phyloP scores from a whole-genome alignment of 371 early-diverging fungal genomes.

The Batkoa obscura region DNA sequence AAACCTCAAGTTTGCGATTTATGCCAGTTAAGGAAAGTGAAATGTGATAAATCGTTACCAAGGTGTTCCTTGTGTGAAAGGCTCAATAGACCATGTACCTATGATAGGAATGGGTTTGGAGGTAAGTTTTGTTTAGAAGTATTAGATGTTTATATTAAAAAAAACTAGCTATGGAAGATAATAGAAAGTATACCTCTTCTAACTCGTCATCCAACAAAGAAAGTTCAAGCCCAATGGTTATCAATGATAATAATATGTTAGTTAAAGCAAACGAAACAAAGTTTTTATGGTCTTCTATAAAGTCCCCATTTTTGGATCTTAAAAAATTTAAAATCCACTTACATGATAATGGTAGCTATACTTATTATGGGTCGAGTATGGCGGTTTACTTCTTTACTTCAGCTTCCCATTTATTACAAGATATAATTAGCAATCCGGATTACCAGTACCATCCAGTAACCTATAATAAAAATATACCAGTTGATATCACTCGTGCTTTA shows the following conservation, averaged over 20 bases:
- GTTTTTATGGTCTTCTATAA: background rate
- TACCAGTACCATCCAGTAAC: background rate
- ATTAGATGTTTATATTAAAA: background rate
- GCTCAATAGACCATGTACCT: slow-evolving; percentile 3
- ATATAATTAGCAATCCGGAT: background rate
- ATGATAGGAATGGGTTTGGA: slow-evolving; percentile 4
- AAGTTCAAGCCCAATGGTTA: background rate
- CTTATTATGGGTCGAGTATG: background rate
- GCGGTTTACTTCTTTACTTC: background rate
- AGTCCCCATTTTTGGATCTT: background rate
- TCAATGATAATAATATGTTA: background rate
- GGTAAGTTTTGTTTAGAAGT: background rate
- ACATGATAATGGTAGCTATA: background rate
- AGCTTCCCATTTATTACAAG: background rate
- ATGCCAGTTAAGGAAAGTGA: slow-evolving; percentile 4
- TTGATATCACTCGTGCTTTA: background rate
- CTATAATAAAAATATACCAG: background rate
- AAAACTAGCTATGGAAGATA: background rate
- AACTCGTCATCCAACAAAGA: background rate
- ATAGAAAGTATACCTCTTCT: too few relatives aligned
- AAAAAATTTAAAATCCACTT: background rate
- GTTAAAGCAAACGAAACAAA: background rate
- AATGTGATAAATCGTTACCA: background rate
- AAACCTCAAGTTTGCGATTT: slow-evolving; percentile 3
- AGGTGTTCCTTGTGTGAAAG: background rate